phyloP scores from a whole-genome alignment of 108 stramenopile species.

The Skeletonema tropicum region DNA sequence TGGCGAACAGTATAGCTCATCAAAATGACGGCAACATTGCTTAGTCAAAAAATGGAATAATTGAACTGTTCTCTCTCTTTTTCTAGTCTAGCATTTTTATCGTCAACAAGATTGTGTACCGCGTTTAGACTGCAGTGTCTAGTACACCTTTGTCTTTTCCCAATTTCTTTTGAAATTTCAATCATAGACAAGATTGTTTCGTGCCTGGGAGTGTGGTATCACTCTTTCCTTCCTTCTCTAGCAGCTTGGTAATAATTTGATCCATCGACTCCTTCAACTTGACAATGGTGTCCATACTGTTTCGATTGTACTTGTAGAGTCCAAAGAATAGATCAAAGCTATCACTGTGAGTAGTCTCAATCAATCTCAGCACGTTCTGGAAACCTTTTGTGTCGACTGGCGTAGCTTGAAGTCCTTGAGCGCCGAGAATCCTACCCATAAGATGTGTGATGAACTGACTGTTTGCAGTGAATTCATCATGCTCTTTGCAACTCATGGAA shows the following conservation, averaged over 20 bases:
- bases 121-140: no score
- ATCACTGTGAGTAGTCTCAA: conserved; percentile 95
- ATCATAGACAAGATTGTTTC: neutral
- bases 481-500: conserved; percentile 93
- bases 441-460: conserved; percentile 99
- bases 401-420: conserved; percentile 76
- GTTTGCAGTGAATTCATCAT: conserved; percentile 96
- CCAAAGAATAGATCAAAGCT: conserved; percentile 98
- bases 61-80: no score
- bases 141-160: no score
- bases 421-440: conserved; percentile 95
- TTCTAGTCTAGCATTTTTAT: neutral
- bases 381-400: conserved; percentile 96
- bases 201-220: conserved; percentile 2
- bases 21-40: neutral
- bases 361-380: conserved; percentile 88
- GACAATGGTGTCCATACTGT: conserved; percentile 40
- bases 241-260: conserved; percentile 52
- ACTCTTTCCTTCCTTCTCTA: conserved; percentile 45
- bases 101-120: neutral
- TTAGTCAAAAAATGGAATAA: neutral
- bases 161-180: neutral
- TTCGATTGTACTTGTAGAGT: conserved; percentile 94
- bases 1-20: neutral
- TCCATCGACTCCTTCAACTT: conserved; percentile 59